Base-by-base conservation (phyloP, 1,139 yeast species). In the Lizanozyma gosingica region DNA sequence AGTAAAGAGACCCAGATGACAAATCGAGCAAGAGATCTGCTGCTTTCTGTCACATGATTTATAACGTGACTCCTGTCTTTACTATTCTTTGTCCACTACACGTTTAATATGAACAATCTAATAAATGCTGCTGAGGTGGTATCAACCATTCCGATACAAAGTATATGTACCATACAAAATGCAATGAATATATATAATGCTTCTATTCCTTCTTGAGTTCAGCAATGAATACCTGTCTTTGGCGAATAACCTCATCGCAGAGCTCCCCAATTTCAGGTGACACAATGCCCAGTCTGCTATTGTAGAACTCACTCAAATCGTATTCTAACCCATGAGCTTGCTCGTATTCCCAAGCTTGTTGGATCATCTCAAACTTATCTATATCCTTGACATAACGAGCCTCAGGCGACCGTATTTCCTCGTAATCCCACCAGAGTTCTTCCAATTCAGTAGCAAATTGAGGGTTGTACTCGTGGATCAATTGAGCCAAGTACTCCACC, bases 371-470 rank as follows among this genome's bases (percentile, higher is more conserved):
- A 55, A 79, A 86, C 71, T 92, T 92, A 61, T 92, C 98, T 43
- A 92, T 79, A 59, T 92, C 97, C 61, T 92, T 92, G 44, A 88
- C 95, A 53, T 85, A 86, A 42, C 82, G 72, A 4, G 97, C 96
- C 59, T 92, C 98, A 17, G 77, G 61, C 38, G 83, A 75, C 49
- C 90, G 70, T 49, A 85, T 80, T 52, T 83, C 80, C 62, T 92
- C 98, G 60, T 92, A 92, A 60, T 90, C 97, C 44, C 80, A 66
- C 96, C 97, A 92, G 47, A 82, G 72, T 37, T 78, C 82, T 49
- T 73, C 61, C 43, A 92, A 71, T 48, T 85, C 92, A 22, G 64
- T 54, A 6, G 94, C 80, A 35, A 84, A 87, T 14, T 50, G 56
- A 14, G 63, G 62, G 55, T 84, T 85, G 56, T 83, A 83, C 8